These are phyloP conservation scores for Apophysomyces trapeziformis DNA, from an alignment of 371 early-diverging fungal genomes.

Conservation along the genomic window DNA sequence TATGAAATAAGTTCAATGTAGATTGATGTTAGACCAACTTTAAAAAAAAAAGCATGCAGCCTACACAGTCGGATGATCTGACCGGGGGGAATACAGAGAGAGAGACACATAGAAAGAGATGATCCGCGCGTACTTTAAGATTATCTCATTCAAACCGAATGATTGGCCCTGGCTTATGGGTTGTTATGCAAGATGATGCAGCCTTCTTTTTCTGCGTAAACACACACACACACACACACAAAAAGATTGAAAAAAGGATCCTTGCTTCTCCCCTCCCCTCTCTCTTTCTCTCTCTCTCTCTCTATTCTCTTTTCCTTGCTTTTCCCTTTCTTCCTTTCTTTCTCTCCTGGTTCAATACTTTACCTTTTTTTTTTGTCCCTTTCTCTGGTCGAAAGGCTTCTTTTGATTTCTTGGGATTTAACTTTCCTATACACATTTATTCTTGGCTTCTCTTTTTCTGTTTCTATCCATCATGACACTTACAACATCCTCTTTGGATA, in stretches of 20 bases:
- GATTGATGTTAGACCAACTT: no score
- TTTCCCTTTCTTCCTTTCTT: neutral
- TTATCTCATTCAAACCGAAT: neutral
- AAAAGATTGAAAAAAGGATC: neutral
- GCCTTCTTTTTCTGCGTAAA: conserved; percentile 6
- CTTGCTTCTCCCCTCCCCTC: conserved; percentile 1
- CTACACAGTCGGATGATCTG: conserved; percentile 8
- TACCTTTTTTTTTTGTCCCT: conserved; percentile 8
- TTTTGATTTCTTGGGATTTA: no score
- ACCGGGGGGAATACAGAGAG: neutral
- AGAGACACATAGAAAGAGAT: neutral
- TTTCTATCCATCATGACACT: conserved; percentile 11
- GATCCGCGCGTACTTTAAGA: conserved; percentile 9
- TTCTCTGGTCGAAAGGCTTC: neutral
- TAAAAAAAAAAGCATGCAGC: neutral
- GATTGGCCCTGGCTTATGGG: conserved; percentile 16
- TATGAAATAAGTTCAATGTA: no score
- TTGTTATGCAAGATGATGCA: conserved; percentile 24
- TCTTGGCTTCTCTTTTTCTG: conserved; percentile 9
- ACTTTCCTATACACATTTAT: neutral
- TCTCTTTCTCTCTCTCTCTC: neutral
- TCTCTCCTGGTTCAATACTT: neutral
- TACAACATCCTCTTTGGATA: conserved; percentile 10
- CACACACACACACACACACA: neutral
- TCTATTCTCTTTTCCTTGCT: conserved; percentile 10